These are phyloP conservation scores for Pichia manshurica DNA, from an alignment of 805 yeast species.

Conservation along the genomic window DNA sequence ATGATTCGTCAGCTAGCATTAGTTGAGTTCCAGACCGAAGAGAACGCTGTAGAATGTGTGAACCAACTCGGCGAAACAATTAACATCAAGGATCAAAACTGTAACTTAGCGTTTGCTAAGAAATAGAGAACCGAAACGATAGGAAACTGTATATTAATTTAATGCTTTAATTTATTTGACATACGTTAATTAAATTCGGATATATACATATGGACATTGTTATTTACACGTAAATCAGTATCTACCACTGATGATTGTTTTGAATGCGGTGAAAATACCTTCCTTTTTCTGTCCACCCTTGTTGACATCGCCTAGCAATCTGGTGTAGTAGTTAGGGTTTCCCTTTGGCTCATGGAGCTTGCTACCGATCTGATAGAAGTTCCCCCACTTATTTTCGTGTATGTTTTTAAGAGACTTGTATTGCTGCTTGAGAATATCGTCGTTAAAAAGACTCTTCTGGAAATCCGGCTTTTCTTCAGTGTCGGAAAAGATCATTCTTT, in stretches of 20 bases:
- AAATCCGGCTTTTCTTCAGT: constrained; percentile 35
- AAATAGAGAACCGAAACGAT: too few species aligned
- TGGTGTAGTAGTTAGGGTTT: constrained; percentile 69
- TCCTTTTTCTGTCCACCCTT: constrained; percentile 62
- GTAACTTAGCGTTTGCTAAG: constrained; percentile 30
- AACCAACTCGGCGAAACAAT: constrained; percentile 19
- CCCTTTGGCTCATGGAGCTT: constrained; percentile 77
- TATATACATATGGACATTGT: background rate
- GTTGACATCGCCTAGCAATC: constrained; percentile 62
- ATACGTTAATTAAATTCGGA: too few species aligned
- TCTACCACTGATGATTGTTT: constrained; percentile 73
- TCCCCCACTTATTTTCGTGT: constrained; percentile 54
- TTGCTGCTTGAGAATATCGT: constrained; percentile 45
- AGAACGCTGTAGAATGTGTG: constrained; percentile 36
- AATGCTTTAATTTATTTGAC: background rate
- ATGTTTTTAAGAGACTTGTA: constrained; percentile 51
- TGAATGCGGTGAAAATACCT: constrained; percentile 55
- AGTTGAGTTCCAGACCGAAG: constrained; percentile 63
- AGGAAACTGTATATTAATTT: background rate
- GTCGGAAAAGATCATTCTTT: constrained; percentile 33
- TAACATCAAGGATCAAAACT: constrained; percentile 17
- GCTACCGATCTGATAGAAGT: constrained; percentile 58
- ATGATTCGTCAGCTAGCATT: constrained; percentile 67
- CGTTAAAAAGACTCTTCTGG: constrained; percentile 46
- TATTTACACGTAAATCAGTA: constrained; percentile 25